Evolutionary conservation across 495 filamentous ascomycete genomes (phyloP).

Genomic region (Daldinia grandis): DNA sequence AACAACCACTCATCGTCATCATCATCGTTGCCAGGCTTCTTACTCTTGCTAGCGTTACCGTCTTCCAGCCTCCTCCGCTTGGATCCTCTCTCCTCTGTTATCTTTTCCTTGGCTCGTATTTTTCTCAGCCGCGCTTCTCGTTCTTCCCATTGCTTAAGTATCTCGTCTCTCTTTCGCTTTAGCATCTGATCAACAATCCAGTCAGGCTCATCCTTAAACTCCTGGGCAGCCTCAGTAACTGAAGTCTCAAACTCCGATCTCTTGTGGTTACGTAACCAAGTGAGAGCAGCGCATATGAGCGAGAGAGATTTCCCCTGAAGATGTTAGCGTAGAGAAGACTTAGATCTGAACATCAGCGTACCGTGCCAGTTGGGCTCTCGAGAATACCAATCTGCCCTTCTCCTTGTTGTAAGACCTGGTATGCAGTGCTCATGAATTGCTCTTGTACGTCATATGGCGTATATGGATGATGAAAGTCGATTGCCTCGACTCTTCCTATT

Average conservation of each 20-base stretch:
- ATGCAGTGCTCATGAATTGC: conserved; percentile 88
- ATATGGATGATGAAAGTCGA: conserved; percentile 90
- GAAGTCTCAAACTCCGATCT: conserved; percentile 66
- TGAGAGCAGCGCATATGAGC: conserved; percentile 89
- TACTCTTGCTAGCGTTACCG: conserved; percentile 36
- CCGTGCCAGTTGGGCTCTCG: conserved; percentile 87
- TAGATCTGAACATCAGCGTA: conserved; percentile 42
- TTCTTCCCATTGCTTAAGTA: conserved; percentile 71
- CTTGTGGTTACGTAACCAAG: conserved; percentile 91
- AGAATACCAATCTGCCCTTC: conserved; percentile 85
- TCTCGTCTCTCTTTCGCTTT: conserved; percentile 70
- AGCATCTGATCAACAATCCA: conserved; percentile 84
- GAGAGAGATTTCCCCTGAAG: conserved; percentile 93
- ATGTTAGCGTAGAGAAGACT: conserved; percentile 15
- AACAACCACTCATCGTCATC: conserved; percentile 80
- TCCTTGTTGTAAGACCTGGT: conserved; percentile 79
- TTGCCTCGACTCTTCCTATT: conserved; percentile 33
- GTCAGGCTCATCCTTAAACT: conserved; percentile 78
- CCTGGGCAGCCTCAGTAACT: conserved; percentile 41
- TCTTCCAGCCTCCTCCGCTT: conserved; percentile 50
- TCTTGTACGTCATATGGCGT: conserved; percentile 90
- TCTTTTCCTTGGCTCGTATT: conserved; percentile 74
- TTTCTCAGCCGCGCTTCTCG: conserved; percentile 74
- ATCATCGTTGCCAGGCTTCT: conserved; percentile 26
- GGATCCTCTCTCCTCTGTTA: conserved; percentile 58